phyloP scores from a whole-genome alignment of 306 rosid genomes.

The Boehmeria nivea region DNA sequence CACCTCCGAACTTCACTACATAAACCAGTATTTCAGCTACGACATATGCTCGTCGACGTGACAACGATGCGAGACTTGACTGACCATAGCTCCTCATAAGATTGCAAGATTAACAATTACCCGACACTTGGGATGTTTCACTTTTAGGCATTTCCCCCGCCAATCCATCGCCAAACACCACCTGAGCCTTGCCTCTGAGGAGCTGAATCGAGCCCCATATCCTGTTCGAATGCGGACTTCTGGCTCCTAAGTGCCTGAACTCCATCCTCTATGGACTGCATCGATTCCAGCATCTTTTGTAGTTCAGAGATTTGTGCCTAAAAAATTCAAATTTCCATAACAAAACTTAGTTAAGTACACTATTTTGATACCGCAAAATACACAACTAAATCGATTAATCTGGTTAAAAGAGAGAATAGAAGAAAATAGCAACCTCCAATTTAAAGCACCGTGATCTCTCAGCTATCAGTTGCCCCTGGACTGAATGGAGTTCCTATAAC shows the following conservation, averaged over 20 bases:
- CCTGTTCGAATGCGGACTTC: conserved; percentile 66
- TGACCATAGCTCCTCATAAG: too few species aligned
- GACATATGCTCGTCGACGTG: too few species aligned
- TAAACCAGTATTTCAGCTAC: not conserved
- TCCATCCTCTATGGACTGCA: conserved; percentile 74
- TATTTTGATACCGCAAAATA: not conserved
- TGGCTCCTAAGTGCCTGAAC: conserved; percentile 72
- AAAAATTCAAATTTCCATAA: conserved; percentile 17
- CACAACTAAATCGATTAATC: not conserved
- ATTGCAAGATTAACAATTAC: too few species aligned
- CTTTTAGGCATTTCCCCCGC: conserved; percentile 29
- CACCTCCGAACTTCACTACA: too few species aligned
- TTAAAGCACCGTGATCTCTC: conserved; percentile 97
- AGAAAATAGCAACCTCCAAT: conserved; percentile 56
- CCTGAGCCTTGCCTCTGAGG: conserved; percentile 79
- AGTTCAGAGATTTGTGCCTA: conserved; percentile 90
- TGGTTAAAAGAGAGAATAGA: too few species aligned
- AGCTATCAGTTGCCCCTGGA: conserved; percentile 81
- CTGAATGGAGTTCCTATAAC: conserved; percentile 84
- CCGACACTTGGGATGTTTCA: too few species aligned
- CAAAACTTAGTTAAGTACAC: not conserved
- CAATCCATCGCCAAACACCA: conserved; percentile 83
- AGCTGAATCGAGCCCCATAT: conserved; percentile 58
- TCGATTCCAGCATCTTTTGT: conserved; percentile 63
- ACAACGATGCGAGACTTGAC: too few species aligned